These are phyloP conservation scores for Jaapia argillacea DNA, from an alignment of 768 basidiomycete species.

Conservation along the genomic window DNA sequence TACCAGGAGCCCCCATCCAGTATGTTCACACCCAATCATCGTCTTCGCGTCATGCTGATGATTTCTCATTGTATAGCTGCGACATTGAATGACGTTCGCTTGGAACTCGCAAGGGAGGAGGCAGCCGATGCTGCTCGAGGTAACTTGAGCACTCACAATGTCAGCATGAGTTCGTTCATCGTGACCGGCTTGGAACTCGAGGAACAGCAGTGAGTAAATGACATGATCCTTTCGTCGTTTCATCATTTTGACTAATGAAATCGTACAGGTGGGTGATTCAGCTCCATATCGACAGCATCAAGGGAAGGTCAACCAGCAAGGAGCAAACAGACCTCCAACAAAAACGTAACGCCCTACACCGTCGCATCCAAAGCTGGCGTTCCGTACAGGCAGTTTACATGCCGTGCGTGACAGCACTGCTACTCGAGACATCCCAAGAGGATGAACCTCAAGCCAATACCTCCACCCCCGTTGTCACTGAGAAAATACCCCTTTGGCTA, in stretches of 20 bases:
- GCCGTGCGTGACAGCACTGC: not conserved
- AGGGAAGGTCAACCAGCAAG: not conserved
- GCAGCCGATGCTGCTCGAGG: slow-evolving; percentile 1
- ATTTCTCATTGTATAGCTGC: slow-evolving; percentile 2
- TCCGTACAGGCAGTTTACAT: not conserved
- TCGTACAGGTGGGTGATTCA: not conserved
- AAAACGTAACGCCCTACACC: not conserved
- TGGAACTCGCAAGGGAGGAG: slow-evolving; percentile 6
- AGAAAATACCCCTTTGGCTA: not conserved
- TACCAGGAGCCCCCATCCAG: slow-evolving; percentile 6
- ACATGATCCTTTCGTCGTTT: not conserved
- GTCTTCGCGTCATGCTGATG: not conserved
- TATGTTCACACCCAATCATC: slow-evolving; percentile 4
- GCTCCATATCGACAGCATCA: not conserved
- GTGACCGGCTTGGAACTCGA: slow-evolving; percentile 13
- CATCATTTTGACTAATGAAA: not conserved
- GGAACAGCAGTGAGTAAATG: slow-evolving; percentile 14
- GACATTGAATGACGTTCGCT: slow-evolving; percentile 6
- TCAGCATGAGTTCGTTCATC: slow-evolving; percentile 10
- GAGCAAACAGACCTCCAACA: not conserved
- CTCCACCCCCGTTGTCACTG: not conserved
- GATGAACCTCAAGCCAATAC: not conserved
- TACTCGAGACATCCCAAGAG: not conserved
- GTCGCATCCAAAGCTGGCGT: not conserved
- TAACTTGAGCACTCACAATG: slow-evolving; percentile 4